Conservation (phyloP, 208 protist genomes). For the Trypanosoma theileri region DNA sequence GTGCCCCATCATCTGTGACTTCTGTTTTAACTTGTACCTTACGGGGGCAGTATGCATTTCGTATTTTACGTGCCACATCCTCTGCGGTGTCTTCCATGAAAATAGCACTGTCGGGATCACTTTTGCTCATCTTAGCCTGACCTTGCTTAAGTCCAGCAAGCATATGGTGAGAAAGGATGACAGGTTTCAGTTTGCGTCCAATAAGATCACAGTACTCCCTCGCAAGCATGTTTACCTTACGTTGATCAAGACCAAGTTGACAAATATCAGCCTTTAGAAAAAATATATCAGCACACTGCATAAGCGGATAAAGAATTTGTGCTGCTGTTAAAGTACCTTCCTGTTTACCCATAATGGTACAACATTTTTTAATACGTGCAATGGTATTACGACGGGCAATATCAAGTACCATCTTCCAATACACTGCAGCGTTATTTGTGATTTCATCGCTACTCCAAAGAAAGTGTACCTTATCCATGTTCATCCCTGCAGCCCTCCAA, state of each 20-base stretch:
- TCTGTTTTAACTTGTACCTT: slow-evolving; percentile 41
- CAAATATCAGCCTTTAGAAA: slow-evolving; percentile 99
- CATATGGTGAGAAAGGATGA: slow-evolving; percentile 99
- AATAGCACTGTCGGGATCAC: slow-evolving; percentile 98
- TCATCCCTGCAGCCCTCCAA: slow-evolving; percentile 99
- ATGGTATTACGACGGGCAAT: slow-evolving; percentile 95
- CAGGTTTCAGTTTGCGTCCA: slow-evolving; percentile 91
- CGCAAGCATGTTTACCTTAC: slow-evolving; percentile 99
- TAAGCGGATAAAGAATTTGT: slow-evolving; percentile 99
- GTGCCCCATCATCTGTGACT: slow-evolving; percentile 77
- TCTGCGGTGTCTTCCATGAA: slow-evolving; percentile 98
- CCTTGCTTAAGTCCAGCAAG: slow-evolving; percentile 95
- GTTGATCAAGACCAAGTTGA: slow-evolving; percentile 99
- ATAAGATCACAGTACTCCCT: slow-evolving; percentile 97
- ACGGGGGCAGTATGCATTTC: slow-evolving; percentile 93
- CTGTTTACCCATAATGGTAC: slow-evolving; percentile 98
- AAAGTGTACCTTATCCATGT: slow-evolving; percentile 97
- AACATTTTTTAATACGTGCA: slow-evolving; percentile 97
- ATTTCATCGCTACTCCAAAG: slow-evolving; percentile 98
- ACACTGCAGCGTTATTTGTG: slow-evolving; percentile 90
- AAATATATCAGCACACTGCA: slow-evolving; percentile 99
- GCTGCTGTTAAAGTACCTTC: slow-evolving; percentile 96
- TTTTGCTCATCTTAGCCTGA: slow-evolving; percentile 99
- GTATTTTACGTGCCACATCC: slow-evolving; percentile 96
- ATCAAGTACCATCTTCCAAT: slow-evolving; percentile 98